Percentiles rank a stretch among this genome's conserved stretches.
Conservation (phyloP, 202 grass and related monocot species). For the Dendrocalamus latiflorus region DNA sequence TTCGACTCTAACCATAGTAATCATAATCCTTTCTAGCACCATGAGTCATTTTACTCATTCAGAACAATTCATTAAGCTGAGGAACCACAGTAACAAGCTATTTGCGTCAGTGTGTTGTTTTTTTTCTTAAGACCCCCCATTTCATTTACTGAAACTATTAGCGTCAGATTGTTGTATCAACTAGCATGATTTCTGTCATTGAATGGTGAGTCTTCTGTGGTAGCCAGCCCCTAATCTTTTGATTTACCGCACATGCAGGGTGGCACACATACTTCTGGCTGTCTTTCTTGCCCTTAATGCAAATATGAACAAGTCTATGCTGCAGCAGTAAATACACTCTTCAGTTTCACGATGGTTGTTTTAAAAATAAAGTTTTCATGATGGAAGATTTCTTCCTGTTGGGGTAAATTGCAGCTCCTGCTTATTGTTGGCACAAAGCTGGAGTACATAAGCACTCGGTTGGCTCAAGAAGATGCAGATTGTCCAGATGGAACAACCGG, state of each 20-base stretch:
- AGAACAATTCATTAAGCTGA: neutral
- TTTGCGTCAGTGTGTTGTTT: too few relatives aligned
- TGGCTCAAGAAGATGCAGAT: constrained; percentile 47
- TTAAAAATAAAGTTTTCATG: too few relatives aligned
- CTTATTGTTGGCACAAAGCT: constrained; percentile 64
- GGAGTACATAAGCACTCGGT: constrained; percentile 54
- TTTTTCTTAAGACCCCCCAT: too few relatives aligned
- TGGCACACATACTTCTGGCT: constrained; percentile 86
- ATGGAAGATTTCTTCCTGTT: neutral
- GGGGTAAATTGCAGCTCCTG: constrained; percentile 48
- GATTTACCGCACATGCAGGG: constrained; percentile 47
- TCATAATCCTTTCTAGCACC: neutral
- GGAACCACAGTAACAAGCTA: neutral
- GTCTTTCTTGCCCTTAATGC: constrained; percentile 69
- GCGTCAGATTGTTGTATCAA: neutral
- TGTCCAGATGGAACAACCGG: neutral
- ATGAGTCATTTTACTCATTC: neutral
- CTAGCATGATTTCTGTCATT: neutral
- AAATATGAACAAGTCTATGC: constrained; percentile 21
- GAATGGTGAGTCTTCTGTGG: neutral
- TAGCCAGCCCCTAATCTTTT: neutral
- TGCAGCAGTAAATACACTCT: neutral
- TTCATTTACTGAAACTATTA: too few relatives aligned
- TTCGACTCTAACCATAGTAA: neutral
- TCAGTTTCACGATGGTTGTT: too few relatives aligned